Base-by-base conservation (phyloP, 176 grass and related monocot species). In the Themeda triandra region DNA sequence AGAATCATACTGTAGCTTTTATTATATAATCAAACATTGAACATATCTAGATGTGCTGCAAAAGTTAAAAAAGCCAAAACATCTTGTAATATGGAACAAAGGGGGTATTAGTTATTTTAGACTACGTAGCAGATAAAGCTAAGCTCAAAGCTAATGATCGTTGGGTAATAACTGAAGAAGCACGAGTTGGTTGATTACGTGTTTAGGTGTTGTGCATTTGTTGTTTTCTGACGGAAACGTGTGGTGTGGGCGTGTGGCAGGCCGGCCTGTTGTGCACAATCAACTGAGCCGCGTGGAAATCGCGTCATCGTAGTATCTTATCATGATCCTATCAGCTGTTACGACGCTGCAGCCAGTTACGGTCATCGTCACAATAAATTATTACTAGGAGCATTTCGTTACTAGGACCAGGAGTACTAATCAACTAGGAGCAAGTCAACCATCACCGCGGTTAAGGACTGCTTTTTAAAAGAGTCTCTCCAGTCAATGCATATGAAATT, bases 281-380 rank as follows among this genome's bases (percentile, higher is more conserved):
- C 49, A 76, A 36, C 40, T 28, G 53, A 83, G 73, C 68, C 82
- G 77, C 82, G 63, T 89, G 33, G 39, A 75, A 64, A 58, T 82
- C 25, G 31, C 31, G 77, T 69, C 35, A 12, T 13, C 13, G 39
- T 35, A 14, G 28, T 66, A 67, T 66, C 71, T 42, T 82, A 66
- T 77, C n/a, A 49, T 66, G 41, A 32, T 27, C 76, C 4, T n/a
- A 71, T 25, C 73, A 54, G 73, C 17, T 35, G 39, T 13, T 44
- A 62, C 23, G 25, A 15, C 18, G 8, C 13, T 49, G 70, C 39
- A 27, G 1, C 23, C 24, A 17, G 17, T 63, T 63, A 33, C 32
- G 30, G 8, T 19, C 24, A 19, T 65, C 32, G 3, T 3, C 56
- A 23, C 3, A 33, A 51, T 76, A 87, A 63, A 69, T 0, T 48